Base-by-base conservation (phyloP, 495 filamentous ascomycete species). In the Penicillium bovifimosum region DNA sequence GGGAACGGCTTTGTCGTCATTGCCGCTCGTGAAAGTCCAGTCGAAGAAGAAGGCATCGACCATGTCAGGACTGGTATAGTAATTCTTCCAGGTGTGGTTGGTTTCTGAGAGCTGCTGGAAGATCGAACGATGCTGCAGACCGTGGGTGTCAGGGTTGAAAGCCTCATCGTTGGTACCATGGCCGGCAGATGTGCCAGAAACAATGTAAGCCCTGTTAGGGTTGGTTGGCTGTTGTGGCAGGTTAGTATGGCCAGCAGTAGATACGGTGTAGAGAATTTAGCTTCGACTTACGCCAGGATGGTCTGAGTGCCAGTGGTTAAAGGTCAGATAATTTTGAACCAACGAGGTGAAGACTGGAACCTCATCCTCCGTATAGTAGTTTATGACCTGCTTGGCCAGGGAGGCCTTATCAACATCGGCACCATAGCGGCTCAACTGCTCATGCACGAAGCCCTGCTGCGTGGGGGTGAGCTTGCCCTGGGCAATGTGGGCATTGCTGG, bases 241-340 rank as follows among this genome's bases (percentile, higher is more conserved):
- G 16, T 66, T 38, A 64, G 62, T 40, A 13, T 49, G 17, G 5
- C 13, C 10, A 20, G 10, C 31, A 38, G 20, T 13, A 5, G 11
- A 16, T 41, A 24, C 44, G 5, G 32, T 9, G 13, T 16, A 27
- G 17, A n/a, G 14, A 6, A 5, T 5, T 28, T 3, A 13, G 13
- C 14, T 31, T 24, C 9, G 4, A 68, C 69, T 58, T 67, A 72
- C 70, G 9, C 78, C 78, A 2, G 76, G 76, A 33, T 75, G 64
- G 45, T 69, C 65, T 9, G 74, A 73, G 59, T 75, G 72, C 76
- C 77, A 81, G 57, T 73, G 64, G 66, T 80, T 75, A 58, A 81
- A 79, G 18, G 71, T 68, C 0, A 75, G 60, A 56, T 73, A 81
- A 56, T 80, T 76, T 45, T 80, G 65, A n/a, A 73, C 74, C 52